These are phyloP conservation scores for Ganoderma leucocontextum DNA, from an alignment of 1,284 basidiomycete genomes.

Conservation along the genomic window DNA sequence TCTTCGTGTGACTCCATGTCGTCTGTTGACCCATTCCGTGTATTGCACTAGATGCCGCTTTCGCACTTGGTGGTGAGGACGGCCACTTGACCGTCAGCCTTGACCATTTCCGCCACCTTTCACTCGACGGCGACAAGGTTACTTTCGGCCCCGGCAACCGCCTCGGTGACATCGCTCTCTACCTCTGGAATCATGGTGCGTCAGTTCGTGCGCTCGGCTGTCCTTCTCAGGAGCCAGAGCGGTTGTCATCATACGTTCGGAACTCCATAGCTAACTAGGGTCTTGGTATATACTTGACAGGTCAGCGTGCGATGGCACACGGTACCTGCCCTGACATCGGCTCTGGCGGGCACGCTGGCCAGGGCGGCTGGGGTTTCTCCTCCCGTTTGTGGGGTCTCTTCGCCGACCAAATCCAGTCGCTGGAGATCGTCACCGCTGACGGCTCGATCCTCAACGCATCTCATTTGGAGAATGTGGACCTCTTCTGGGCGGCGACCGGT, in stretches of 20 bases:
- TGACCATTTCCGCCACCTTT: conserved; percentile 16
- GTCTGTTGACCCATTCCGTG: background rate
- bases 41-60: conserved; percentile 13
- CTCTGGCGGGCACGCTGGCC: conserved; percentile 18
- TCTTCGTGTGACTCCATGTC: background rate
- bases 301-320: conserved; percentile 17
- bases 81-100: conserved; percentile 21
- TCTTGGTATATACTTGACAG: background rate
- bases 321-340: conserved; percentile 22
- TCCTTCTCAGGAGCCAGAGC: background rate
- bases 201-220: background rate
- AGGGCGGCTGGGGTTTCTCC: conserved; percentile 18
- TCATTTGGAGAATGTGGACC: conserved; percentile 5
- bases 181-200: conserved; percentile 20
- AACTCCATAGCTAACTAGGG: background rate
- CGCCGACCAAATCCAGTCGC: conserved; percentile 11
- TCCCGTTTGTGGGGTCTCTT: conserved; percentile 19
- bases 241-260: too few relatives aligned
- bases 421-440: conserved; percentile 22
- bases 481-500: conserved; percentile 14
- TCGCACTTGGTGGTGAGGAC: conserved; percentile 19
- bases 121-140: conserved; percentile 5
- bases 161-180: conserved; percentile 20
- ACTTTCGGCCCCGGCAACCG: conserved; percentile 17
- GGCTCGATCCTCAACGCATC: conserved; percentile 7